Evolutionary conservation across 805 yeast species (phyloP).

Genomic region (Monosporozyma solicola): DNA sequence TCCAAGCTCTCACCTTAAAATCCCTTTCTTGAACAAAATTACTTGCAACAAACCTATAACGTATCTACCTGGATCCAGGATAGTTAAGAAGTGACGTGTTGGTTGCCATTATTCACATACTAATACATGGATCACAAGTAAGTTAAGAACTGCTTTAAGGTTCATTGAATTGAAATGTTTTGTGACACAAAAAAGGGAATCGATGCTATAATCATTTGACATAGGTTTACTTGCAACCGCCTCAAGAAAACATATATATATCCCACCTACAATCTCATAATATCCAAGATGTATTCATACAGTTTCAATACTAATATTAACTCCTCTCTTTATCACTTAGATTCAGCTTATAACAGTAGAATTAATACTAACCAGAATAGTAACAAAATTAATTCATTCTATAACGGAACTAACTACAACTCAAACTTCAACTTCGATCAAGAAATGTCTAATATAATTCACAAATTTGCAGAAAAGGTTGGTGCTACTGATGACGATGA

Average conservation of each 20-base stretch:
- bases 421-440: background rate
- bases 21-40: background rate
- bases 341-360: background rate
- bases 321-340: background rate
- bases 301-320: background rate
- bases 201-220: background rate
- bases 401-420: background rate
- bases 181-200: background rate
- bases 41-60: too few species aligned
- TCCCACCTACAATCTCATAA: background rate
- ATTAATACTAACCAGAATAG: background rate
- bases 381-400: background rate
- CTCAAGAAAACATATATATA: background rate
- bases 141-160: background rate
- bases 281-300: background rate
- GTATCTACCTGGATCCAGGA: background rate
- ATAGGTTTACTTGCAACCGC: background rate
- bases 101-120: too few species aligned
- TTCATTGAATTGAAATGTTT: background rate
- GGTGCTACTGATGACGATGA: slow-evolving; percentile 14
- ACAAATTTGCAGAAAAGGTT: slow-evolving; percentile 25
- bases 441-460: slow-evolving; percentile 24
- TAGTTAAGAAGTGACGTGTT: background rate
- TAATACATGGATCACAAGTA: too few species aligned
- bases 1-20: background rate